Conservation (phyloP, 805 yeast species). For the Starmerella etchellsii region DNA sequence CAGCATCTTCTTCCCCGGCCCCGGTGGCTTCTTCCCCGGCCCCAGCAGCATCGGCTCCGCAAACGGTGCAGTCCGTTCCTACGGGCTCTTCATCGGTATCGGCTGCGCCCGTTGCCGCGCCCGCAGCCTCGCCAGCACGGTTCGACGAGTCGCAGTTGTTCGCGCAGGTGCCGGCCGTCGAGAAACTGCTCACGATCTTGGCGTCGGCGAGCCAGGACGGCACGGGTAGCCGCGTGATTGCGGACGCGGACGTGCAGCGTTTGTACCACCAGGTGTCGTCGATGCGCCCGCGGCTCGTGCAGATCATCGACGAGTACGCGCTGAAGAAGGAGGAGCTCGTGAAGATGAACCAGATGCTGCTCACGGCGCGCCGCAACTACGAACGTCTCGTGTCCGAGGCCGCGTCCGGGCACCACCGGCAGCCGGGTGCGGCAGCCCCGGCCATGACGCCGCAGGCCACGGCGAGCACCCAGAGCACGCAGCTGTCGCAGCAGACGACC, state of each 20-base stretch:
- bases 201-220: slow-evolving; percentile 27
- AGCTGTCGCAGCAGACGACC: not conserved
- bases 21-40: not conserved
- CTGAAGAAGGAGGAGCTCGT: slow-evolving; percentile 65
- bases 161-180: slow-evolving; percentile 47
- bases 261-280: slow-evolving; percentile 62
- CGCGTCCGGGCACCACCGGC: slow-evolving; percentile 10
- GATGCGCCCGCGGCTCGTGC: slow-evolving; percentile 60
- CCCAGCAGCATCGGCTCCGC: not conserved
- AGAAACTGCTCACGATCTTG: slow-evolving; percentile 49
- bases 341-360: slow-evolving; percentile 56
- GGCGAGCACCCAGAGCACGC: not conserved
- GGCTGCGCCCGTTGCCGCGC: not conserved
- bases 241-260: slow-evolving; percentile 55
- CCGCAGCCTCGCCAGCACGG: not conserved
- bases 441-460: not conserved
- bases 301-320: slow-evolving; percentile 64
- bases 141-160: slow-evolving; percentile 41
- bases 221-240: slow-evolving; percentile 30
- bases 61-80: not conserved
- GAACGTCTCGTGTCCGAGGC: slow-evolving; percentile 53
- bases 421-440: not conserved
- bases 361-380: slow-evolving; percentile 54
- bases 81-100: not conserved
- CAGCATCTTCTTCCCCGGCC: not conserved